Percentiles rank a stretch among this genome's conserved stretches.
phyloP scores from a whole-genome alignment of 345 rosid species.

The Iberis pinnata region DNA sequence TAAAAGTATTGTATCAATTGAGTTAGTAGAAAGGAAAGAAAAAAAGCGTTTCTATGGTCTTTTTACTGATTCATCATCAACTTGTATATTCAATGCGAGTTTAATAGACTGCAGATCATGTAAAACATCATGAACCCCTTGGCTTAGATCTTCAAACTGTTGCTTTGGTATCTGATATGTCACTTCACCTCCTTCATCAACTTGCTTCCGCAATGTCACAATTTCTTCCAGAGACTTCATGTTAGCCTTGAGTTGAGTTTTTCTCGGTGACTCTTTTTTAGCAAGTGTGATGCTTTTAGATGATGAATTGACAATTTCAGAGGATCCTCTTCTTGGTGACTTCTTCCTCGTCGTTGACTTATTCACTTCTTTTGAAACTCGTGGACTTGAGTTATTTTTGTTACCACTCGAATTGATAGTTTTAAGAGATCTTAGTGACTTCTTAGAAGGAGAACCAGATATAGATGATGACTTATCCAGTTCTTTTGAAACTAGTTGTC shows the following conservation, averaged over 20 bases:
- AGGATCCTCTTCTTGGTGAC: constrained; percentile 16
- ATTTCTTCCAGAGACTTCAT: constrained; percentile 3
- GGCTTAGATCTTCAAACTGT: constrained; percentile 19
- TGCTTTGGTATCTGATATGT: constrained; percentile 22
- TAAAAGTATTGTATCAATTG: too few species aligned
- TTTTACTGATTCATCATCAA: neutral
- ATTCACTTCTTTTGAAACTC: constrained; percentile 8
- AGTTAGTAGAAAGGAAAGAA: too few species aligned
- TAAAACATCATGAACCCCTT: constrained; percentile 14
- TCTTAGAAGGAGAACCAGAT: constrained; percentile 13
- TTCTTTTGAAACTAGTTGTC: constrained; percentile 12
- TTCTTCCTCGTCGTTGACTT: constrained; percentile 12
- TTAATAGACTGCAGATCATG: constrained; percentile 20
- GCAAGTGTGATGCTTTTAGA: neutral
- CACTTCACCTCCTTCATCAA: constrained; percentile 14
- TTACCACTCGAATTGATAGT: neutral
- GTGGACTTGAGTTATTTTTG: neutral
- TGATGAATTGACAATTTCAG: constrained; percentile 9
- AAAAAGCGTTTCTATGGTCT: too few species aligned
- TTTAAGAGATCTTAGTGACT: constrained; percentile 12
- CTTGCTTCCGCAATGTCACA: constrained; percentile 12
- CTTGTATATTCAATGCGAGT: constrained; percentile 11
- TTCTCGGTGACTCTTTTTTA: constrained; percentile 11
- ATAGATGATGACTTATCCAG: constrained; percentile 3
- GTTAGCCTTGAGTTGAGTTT: neutral